Percentiles rank a stretch among this genome's conserved stretches.
phyloP scores from a whole-genome alignment of 2,329 filamentous ascomycete genomes.

The Leptographium flavum region DNA sequence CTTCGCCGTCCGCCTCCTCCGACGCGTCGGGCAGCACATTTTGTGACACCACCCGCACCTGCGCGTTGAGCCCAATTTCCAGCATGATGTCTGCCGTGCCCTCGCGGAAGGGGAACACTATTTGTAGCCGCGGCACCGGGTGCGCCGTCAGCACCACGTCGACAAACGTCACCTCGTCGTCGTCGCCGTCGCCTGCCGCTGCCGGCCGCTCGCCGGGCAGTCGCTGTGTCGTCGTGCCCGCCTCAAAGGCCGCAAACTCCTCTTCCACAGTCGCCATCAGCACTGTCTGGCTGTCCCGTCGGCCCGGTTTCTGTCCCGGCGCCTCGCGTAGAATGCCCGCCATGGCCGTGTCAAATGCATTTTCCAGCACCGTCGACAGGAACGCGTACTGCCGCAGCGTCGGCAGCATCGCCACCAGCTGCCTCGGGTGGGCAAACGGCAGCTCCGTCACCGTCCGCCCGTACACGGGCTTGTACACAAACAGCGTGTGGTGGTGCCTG shows the following conservation, averaged over 20 bases:
- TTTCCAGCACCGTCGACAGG: slow-evolving; percentile 48
- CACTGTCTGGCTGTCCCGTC: not conserved
- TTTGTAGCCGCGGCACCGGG: slow-evolving; percentile 31
- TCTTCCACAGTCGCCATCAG: slow-evolving; percentile 14
- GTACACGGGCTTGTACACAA: slow-evolving; percentile 60
- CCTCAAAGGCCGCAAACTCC: slow-evolving; percentile 14
- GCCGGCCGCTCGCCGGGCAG: slow-evolving; percentile 8
- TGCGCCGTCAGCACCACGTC: slow-evolving; percentile 40
- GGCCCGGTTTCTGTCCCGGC: slow-evolving; percentile 12
- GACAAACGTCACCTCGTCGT: slow-evolving; percentile 18
- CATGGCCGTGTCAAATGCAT: slow-evolving; percentile 35
- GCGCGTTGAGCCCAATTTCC: slow-evolving; percentile 44
- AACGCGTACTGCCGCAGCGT: slow-evolving; percentile 62
- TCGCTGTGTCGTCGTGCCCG: not conserved
- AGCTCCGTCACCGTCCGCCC: slow-evolving; percentile 52
- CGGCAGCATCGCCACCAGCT: slow-evolving; percentile 62
- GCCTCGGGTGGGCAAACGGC: slow-evolving; percentile 64
- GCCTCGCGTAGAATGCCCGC: slow-evolving; percentile 9
- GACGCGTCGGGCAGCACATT: slow-evolving; percentile 28
- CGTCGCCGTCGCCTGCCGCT: not conserved
- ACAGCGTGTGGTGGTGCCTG: slow-evolving; percentile 45
- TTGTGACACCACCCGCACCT: slow-evolving; percentile 42
- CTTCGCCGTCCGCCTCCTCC: slow-evolving; percentile 9
- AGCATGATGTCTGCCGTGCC: slow-evolving; percentile 38
- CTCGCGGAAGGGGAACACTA: slow-evolving; percentile 37